Conservation (phyloP, 139 green algal genomes). For the Ettlia oleoabundans region DNA sequence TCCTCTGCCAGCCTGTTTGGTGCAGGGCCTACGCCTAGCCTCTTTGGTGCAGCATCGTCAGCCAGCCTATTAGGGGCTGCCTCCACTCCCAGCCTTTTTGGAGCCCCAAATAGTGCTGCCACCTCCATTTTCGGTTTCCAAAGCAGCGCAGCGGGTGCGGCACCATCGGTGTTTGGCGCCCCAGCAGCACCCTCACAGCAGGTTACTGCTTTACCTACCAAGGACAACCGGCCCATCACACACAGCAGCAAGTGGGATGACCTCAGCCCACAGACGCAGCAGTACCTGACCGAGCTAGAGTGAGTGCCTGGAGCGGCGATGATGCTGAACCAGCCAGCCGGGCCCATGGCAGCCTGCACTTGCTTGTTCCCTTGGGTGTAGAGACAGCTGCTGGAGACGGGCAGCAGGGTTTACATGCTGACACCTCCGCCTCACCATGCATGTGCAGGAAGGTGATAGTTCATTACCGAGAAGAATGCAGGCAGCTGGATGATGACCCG, state of each 20-base stretch:
- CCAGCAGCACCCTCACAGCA: conserved; percentile 28
- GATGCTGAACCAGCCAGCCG: background rate
- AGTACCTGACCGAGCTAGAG: conserved; percentile 58
- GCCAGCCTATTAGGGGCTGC: background rate
- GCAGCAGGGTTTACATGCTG: background rate
- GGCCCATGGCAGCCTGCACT: background rate
- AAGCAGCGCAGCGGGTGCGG: background rate
- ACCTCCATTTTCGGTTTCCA: background rate
- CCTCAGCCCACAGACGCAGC: conserved; percentile 50
- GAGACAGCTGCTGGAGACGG: too few species aligned
- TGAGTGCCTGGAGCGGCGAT: background rate
- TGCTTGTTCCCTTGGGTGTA: background rate
- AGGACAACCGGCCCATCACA: conserved; percentile 48
- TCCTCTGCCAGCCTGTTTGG: background rate
- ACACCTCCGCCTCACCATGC: background rate
- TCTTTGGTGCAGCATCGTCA: conserved; percentile 36
- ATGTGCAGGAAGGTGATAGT: conserved; percentile 40
- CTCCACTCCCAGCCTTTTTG: conserved; percentile 31
- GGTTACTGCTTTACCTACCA: conserved; percentile 41
- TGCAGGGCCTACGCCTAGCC: background rate
- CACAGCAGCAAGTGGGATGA: conserved; percentile 65
- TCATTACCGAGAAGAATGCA: conserved; percentile 46
- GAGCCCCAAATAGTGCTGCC: conserved; percentile 1
- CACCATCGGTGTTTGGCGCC: background rate
- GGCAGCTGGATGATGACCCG: conserved; percentile 47